These are phyloP conservation scores for Triticum urartu DNA, from an alignment of 176 grass and related monocot genomes.

Conservation along the genomic window DNA sequence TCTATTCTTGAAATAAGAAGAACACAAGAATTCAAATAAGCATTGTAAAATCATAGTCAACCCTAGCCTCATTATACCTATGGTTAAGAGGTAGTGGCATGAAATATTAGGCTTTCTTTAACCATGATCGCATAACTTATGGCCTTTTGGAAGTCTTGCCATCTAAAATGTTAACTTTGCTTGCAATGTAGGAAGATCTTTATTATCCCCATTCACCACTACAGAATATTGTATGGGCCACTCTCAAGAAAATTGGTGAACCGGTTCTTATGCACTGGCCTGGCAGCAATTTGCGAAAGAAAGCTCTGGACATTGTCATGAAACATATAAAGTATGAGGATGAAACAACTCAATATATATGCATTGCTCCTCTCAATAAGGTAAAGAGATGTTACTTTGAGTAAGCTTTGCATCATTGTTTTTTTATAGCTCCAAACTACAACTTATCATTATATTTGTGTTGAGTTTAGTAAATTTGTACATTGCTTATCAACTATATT, in stretches of 20 bases:
- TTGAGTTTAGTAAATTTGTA: neutral
- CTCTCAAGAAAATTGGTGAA: conserved; percentile 88
- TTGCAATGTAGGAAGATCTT: conserved; percentile 81
- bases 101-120: neutral
- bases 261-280: conserved; percentile 83
- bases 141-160: neutral
- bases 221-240: conserved; percentile 85
- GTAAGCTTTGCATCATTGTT: neutral
- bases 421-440: neutral
- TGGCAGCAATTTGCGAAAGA: conserved; percentile 73
- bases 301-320: conserved; percentile 66
- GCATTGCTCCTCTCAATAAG: conserved; percentile 93
- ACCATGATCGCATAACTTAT: neutral
- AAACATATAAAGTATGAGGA: conserved; percentile 93
- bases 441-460: too few relatives aligned
- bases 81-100: neutral
- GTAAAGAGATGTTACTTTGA: conserved; percentile 25
- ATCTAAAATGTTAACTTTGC: neutral
- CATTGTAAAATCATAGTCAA: neutral
- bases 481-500: neutral
- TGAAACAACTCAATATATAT: conserved; percentile 89
- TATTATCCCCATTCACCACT: conserved; percentile 80
- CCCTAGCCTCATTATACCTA: neutral
- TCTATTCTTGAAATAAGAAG: neutral
- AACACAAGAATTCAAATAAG: neutral